These are phyloP conservation scores for Dothistroma septosporum DNA, from an alignment of 2,329 filamentous ascomycete genomes.

Conservation along the genomic window DNA sequence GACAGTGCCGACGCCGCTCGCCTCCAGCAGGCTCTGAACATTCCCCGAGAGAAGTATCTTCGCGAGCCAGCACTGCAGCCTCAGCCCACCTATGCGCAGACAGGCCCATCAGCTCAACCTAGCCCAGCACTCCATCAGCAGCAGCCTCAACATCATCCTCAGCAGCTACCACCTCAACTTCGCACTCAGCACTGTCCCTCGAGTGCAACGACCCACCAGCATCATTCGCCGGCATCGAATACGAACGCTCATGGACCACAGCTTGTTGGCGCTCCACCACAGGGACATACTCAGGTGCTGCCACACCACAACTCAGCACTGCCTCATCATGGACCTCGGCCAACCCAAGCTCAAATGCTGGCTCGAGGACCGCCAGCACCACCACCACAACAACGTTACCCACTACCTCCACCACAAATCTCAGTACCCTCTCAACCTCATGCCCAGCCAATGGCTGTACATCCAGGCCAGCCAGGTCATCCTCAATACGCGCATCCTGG, in stretches of 20 bases:
- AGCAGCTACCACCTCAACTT: neutral
- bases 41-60: slow-evolving; percentile 5
- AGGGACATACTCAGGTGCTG: neutral
- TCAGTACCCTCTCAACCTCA: slow-evolving; percentile 7
- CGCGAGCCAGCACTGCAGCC: neutral
- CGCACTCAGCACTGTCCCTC: neutral
- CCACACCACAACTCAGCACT: slow-evolving; percentile 1
- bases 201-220: neutral
- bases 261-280: neutral
- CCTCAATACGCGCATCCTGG: slow-evolving; percentile 16
- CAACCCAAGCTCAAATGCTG: neutral
- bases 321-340: neutral
- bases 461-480: slow-evolving; percentile 7
- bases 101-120: slow-evolving; percentile 3
- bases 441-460: slow-evolving; percentile 7
- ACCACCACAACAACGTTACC: neutral
- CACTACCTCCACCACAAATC: neutral
- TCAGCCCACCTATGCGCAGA: neutral
- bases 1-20: neutral
- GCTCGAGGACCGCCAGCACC: neutral
- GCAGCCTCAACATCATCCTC: neutral
- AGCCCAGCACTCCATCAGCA: neutral
- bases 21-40: slow-evolving; percentile 1
- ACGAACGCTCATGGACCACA: neutral
- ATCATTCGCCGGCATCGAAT: neutral